phyloP scores from a whole-genome alignment of 495 filamentous ascomycete genomes.

The Neurospora sp. region DNA sequence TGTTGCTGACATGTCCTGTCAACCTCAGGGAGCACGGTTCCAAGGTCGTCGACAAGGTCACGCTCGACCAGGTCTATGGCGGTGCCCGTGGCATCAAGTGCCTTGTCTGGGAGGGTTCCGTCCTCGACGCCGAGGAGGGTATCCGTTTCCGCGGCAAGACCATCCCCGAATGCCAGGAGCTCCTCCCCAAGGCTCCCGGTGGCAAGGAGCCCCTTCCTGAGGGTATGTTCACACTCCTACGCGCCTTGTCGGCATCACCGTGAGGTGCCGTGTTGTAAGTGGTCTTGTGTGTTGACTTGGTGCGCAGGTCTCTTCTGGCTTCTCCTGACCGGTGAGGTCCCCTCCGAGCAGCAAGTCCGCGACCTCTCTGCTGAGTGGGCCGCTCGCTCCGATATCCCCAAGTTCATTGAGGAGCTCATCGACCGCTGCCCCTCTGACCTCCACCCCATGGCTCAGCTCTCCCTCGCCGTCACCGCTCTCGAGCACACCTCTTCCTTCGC shows the following conservation, averaged over 20 bases:
- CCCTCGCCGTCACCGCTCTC: conserved; percentile 90
- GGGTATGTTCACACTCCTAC: conserved; percentile 38
- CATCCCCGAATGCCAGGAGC: conserved; percentile 95
- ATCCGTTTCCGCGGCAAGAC: conserved; percentile 98
- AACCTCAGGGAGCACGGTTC: conserved; percentile 71
- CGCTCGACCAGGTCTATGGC: conserved; percentile 97
- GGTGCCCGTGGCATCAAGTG: conserved; percentile 98
- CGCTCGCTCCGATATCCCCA: conserved; percentile 88
- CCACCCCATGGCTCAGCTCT: conserved; percentile 99
- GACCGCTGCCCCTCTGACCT: conserved; percentile 97
- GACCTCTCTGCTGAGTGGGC: conserved; percentile 98
- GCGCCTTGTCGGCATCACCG: not conserved
- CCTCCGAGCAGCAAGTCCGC: conserved; percentile 93
- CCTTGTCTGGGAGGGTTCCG: conserved; percentile 98
- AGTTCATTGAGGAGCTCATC: conserved; percentile 97
- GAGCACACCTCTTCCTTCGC: conserved; percentile 96
- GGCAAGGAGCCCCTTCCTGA: conserved; percentile 94
- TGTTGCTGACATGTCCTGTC: conserved; percentile 9
- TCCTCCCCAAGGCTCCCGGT: conserved; percentile 92
- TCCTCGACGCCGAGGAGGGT: conserved; percentile 95
- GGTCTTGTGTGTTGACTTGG: conserved; percentile 5
- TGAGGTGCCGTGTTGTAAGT: not conserved
- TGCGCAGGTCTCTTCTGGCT: conserved; percentile 91
- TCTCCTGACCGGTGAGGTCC: conserved; percentile 92
- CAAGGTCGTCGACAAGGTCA: conserved; percentile 95